Percentiles rank a stretch among this genome's conserved stretches.
These are phyloP conservation scores for Venturia asperata DNA, from an alignment of 2,329 filamentous ascomycete species.

Conservation along the genomic window DNA sequence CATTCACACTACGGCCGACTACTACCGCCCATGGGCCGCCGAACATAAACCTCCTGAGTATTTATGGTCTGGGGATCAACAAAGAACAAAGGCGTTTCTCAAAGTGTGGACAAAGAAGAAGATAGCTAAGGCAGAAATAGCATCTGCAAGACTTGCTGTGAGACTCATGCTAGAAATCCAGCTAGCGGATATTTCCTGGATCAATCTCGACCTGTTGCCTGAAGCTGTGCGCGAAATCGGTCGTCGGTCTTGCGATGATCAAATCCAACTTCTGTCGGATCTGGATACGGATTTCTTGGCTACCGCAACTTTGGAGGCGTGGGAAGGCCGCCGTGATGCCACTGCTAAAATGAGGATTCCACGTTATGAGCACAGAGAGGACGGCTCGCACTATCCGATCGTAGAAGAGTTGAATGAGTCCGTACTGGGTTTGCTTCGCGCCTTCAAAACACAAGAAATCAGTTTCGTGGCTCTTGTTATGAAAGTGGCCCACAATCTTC, in stretches of 20 bases:
- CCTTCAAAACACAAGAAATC: constrained; percentile 1
- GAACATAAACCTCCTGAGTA: constrained; percentile 39
- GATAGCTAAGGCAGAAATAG: constrained; percentile 35
- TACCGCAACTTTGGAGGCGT: background rate
- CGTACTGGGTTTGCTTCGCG: constrained; percentile 26
- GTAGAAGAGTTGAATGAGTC: constrained; percentile 27
- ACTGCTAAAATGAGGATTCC: background rate
- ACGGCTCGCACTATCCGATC: background rate
- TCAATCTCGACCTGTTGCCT: constrained; percentile 15
- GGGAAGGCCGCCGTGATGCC: background rate
- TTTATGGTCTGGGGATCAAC: constrained; percentile 34
- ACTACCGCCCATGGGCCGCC: constrained; percentile 26
- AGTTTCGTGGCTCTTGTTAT: constrained; percentile 24
- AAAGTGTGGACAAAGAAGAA: constrained; percentile 38
- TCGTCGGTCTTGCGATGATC: background rate
- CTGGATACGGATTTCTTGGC: constrained; percentile 6
- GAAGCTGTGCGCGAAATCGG: constrained; percentile 12
- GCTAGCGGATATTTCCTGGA: background rate
- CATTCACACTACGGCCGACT: constrained; percentile 32
- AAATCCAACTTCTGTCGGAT: constrained; percentile 23
- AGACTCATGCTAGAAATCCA: constrained; percentile 1
- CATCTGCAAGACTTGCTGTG: constrained; percentile 34
- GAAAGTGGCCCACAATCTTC: constrained; percentile 56
- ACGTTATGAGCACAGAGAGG: background rate
- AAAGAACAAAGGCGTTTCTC: constrained; percentile 28